phyloP scores from a whole-genome alignment of 768 basidiomycete genomes.

The Mycena venus region DNA sequence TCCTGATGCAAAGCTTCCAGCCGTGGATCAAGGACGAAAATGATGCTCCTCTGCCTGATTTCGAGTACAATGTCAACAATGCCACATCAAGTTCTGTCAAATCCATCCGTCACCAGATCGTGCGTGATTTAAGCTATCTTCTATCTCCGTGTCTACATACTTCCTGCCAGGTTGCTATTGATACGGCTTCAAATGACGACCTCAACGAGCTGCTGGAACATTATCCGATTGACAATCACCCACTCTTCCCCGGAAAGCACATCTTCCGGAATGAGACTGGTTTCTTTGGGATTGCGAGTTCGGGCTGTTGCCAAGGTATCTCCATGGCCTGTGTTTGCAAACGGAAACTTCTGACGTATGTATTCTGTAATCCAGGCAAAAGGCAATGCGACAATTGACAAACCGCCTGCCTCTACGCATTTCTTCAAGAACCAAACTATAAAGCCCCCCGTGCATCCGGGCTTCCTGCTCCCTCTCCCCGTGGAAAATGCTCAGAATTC shows the following conservation, averaged over 20 bases:
- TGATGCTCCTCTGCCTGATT: neutral
- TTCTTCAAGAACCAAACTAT: slow-evolving; percentile 4
- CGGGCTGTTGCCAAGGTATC: neutral
- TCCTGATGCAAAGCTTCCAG: neutral
- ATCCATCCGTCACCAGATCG: no score
- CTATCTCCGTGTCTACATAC: neutral
- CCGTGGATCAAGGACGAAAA: neutral
- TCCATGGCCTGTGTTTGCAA: neutral
- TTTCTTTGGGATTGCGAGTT: neutral
- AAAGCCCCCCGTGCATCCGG: neutral
- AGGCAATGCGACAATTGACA: neutral
- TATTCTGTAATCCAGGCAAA: neutral
- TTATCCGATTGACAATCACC: neutral
- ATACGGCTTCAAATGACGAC: neutral
- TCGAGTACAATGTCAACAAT: neutral
- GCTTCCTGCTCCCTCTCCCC: neutral
- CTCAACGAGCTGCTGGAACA: neutral
- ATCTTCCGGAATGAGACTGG: neutral
- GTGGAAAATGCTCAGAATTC: neutral
- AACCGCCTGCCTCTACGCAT: neutral
- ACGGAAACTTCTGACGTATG: neutral
- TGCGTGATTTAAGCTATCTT: neutral
- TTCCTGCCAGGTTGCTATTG: neutral
- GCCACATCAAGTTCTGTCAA: neutral
- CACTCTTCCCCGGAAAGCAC: neutral